Evolutionary conservation across 2,329 filamentous ascomycete species (phyloP), one percentile per base, ranked within the genome.

Genomic region (Diplocarpon mali): DNA sequence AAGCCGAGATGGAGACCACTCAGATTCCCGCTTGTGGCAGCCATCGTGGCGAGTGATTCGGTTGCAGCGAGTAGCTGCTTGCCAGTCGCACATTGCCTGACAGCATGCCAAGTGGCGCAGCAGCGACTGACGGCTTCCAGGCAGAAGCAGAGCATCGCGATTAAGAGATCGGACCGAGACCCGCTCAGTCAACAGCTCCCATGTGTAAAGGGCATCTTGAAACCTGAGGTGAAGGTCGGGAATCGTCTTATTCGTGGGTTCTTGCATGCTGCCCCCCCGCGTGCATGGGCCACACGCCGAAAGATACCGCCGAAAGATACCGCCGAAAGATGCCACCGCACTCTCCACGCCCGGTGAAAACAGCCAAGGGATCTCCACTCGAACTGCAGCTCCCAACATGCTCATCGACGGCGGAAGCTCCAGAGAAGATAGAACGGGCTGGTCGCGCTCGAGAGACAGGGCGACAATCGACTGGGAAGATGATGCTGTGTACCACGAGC

Each of bases 31-130:
- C 38, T 17, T 45, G 20, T 40, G n/a, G 35, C 42, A 32, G 46
- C 42, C 48, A 51, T 38, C 15, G 15, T 17, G 45, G 13, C 20
- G 24, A 50, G 20, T 53, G 50, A 53, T 51, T 51, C 30, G 48
- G 32, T 35, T 44, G 31, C 41, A 29, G 30, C n/a, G 35, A 16
- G 27, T 43, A 17, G 45, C 14, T 38, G 32, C 37, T 31, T 35
- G 42, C 39, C 39, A 36, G 31, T 37, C 40, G 50, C 44, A 42
- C 50, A 50, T 54, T 50, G 48, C 48, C 52, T 54, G 50, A 51
- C 46, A 42, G 34, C 39, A 38, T 30, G 4, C 7, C 20, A 24
- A 24, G 20, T 24, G 20, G 20, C 7, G 7, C 20, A 24, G 20
- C 20, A 24, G 20, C 20, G 20, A 24, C 4, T 4, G 20, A 3